Conservation (phyloP, 169 alveolate species). For the Eimeria mitis region DNA sequence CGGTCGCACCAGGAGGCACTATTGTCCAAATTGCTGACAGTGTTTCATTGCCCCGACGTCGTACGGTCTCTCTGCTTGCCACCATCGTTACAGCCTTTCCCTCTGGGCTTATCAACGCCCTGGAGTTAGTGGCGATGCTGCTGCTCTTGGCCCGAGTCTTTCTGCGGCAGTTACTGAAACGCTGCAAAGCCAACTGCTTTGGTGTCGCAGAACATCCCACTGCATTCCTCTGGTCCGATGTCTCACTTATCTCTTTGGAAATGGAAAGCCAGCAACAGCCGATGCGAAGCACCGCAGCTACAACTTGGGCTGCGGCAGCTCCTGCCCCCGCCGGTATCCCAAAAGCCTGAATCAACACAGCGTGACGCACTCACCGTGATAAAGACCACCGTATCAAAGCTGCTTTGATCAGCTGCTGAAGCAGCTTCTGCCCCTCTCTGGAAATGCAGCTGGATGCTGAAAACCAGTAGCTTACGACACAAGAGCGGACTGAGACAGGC, state of each 20-base stretch:
- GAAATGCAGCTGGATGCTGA: neutral
- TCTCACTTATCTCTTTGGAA: neutral
- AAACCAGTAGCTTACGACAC: neutral
- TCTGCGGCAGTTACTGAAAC: neutral
- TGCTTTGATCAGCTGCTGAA: neutral
- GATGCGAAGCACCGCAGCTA: slow-evolving; percentile 27
- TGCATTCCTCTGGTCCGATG: neutral
- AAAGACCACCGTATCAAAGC: neutral
- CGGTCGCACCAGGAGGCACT: slow-evolving; percentile 14
- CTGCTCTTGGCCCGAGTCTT: neutral
- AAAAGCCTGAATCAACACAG: neutral
- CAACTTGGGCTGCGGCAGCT: slow-evolving; percentile 51
- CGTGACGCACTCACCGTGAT: neutral
- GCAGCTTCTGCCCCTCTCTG: slow-evolving; percentile 21
- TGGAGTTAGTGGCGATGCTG: neutral
- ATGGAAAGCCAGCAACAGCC: slow-evolving; percentile 50
- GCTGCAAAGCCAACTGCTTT: neutral
- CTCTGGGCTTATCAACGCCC: neutral
- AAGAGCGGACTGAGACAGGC: slow-evolving; percentile 45
- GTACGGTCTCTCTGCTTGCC: neutral
- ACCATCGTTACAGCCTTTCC: neutral
- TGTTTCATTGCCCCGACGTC: neutral
- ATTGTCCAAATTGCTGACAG: neutral
- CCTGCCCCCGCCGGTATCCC: slow-evolving; percentile 65
- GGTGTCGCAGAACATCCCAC: neutral